Evolutionary conservation across 495 filamentous ascomycete species (phyloP).

Genomic region (Trichoderma erinaceum): DNA sequence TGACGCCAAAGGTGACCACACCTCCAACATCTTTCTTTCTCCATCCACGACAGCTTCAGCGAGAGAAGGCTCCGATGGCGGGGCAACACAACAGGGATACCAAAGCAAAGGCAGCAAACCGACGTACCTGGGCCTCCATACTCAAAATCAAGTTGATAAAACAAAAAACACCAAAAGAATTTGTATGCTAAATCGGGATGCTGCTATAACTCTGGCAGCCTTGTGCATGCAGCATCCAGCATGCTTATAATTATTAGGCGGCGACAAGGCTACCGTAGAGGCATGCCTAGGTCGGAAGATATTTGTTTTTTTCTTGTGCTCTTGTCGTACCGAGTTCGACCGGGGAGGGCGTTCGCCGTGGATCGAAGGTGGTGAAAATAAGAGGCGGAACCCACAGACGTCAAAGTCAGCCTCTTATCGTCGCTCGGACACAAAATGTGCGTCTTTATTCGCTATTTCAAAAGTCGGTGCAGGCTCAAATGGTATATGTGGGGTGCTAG

Average conservation of each 20-base stretch:
- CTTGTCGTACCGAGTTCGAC: background rate
- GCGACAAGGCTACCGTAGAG: conserved; percentile 6
- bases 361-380: background rate
- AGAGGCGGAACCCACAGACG: background rate
- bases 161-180: background rate
- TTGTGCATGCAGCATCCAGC: conserved; percentile 12
- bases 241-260: conserved; percentile 10
- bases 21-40: background rate
- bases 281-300: conserved; percentile 8
- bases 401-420: background rate
- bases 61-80: background rate
- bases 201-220: conserved; percentile 18
- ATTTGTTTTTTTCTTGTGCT: background rate
- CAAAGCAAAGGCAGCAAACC: background rate
- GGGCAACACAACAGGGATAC: background rate
- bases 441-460: conserved; percentile 13
- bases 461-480: conserved; percentile 10
- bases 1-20: background rate
- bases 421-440: conserved; percentile 3
- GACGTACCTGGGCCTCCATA: conserved; percentile 18
- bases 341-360: background rate
- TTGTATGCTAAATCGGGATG: background rate
- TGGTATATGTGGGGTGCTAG: background rate
- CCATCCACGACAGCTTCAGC: background rate
- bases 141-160: background rate